Evolutionary conservation across 768 basidiomycete genomes (phyloP), one percentile per base, ranked within the genome.

Genomic region (Trametes maxima): DNA sequence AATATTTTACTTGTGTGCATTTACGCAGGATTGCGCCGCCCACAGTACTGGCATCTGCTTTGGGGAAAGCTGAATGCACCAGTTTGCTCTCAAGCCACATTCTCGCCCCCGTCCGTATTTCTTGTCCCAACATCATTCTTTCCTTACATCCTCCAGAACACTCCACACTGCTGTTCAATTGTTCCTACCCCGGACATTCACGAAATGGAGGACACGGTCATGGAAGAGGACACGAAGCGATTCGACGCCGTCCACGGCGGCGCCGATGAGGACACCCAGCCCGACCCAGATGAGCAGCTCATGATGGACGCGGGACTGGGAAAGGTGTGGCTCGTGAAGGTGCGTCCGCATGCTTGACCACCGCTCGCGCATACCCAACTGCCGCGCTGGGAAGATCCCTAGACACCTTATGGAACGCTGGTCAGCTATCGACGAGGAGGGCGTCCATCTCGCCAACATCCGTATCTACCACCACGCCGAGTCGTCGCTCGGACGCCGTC

Each of bases 361-460:
- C 35, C 1, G 43, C 28, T 43, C 40, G 5, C 6, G 2, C 13
- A 24, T n/a, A 36, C 39, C 48, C 42, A 54, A 24, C 52, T 54
- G 22, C 36, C 12, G 33, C 44, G 2, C 51, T 50, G 25, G 17
- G 40, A 75, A 94, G 92, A 86, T 96, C 45, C 95, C 94, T 0
- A 89, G 89, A 70, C 90, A 89, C 71, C 78, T 97, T 54, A 84
- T 95, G 79, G 88, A 93, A 65, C 82, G 88, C 36, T 98, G 95
- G 95, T 77, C 85, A n/a, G 76, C 84, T 33, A 82, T 93, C 43
- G 79, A 86, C 63, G 81, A 81, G 5, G 90, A 92, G 59, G 90
- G 89, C 63, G 76, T 90, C 3, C 88, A 93, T 63, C 83, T 97
- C 1, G 95, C 93, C 7, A 90, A 88, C 8, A 82, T 98, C 54